Base-by-base conservation (phyloP, 257 asterid species). In the Solanum pimpinellifolium region DNA sequence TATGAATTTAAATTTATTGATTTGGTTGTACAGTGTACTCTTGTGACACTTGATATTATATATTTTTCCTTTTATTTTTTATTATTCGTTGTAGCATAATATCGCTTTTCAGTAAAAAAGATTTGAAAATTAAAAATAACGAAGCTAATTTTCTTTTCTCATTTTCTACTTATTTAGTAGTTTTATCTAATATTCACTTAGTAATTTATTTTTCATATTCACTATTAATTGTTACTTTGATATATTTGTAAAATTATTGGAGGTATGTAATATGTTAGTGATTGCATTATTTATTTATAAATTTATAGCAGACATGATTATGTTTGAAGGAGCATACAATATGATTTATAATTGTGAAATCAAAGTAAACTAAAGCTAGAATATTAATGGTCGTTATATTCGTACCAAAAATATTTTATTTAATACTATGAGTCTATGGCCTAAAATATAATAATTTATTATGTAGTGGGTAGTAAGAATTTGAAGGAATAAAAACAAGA, bases 81-180 rank as follows among this genome's bases (percentile, higher is more conserved):
- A 6, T 66, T 18, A 11, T 25, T 8, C 0, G 1, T 2, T 1
- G 2, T 11, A 4, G 7, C 15, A 25, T 2, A 2, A 65, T 0
- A 66, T 66, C 1, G 8, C 0, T 11, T 65, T 18, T 16, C 0
- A 0, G 0, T 6, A 52, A 66, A 66, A 65, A n/a, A 66, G 2
- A 25, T 5, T 66, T 1, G 0, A 0, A 66, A 1, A 25, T 2
- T 2, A 9, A 66, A 14, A 0, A 25, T 25, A 25, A 27, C 1
- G 0, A 1, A 13, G 18, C 5, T 13, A 13, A 11, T 4, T 8
- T 68, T 0, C 10, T 68, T 68, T 13, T 27, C 4, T 68, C 7
- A 68, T 27, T 3, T 14, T 13, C 21, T 68, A 27, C 9, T 13
- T 25, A 25, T 66, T 66, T 66, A n/a, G 1, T 11, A 65, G 0